Conservation (phyloP, 2,329 filamentous ascomycete genomes). For the Clonostachys sp. region DNA sequence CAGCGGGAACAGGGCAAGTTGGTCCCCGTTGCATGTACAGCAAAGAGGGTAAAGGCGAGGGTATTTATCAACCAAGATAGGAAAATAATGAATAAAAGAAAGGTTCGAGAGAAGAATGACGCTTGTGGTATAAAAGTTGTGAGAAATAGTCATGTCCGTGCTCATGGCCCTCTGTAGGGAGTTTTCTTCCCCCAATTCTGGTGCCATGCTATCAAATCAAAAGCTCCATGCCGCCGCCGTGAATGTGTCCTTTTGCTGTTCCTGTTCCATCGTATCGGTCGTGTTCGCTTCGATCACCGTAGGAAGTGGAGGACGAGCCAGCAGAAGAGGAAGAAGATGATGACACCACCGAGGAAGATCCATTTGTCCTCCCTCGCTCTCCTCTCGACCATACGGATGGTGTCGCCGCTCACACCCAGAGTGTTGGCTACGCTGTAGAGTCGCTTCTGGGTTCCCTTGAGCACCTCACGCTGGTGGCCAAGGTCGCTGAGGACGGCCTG, state of each 20-base stretch:
- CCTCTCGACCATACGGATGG: constrained; percentile 93
- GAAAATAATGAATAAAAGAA: too few relatives aligned
- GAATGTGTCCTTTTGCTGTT: background rate
- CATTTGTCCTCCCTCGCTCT: constrained; percentile 93
- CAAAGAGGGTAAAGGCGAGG: too few relatives aligned
- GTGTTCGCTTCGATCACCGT: constrained; percentile 26
- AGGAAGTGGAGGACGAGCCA: constrained; percentile 86
- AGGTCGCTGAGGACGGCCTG: constrained; percentile 87
- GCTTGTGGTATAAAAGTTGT: too few relatives aligned
- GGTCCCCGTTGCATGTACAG: too few relatives aligned
- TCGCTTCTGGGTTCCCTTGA: constrained; percentile 89
- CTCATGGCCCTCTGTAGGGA: too few relatives aligned
- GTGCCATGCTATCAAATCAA: background rate
- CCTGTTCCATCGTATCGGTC: background rate
- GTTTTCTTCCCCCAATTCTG: too few relatives aligned
- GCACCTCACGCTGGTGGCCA: constrained; percentile 84
- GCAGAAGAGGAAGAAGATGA: constrained; percentile 87
- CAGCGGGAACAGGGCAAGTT: too few relatives aligned
- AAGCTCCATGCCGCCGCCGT: background rate
- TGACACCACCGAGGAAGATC: constrained; percentile 87
- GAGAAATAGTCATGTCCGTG: too few relatives aligned
- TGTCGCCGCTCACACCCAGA: constrained; percentile 87
- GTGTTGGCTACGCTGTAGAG: constrained; percentile 94
- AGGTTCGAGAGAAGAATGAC: too few relatives aligned
- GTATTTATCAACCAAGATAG: too few relatives aligned